Percentiles rank a stretch among this genome's conserved stretches.
Evolutionary conservation across 2,329 filamentous ascomycete species (phyloP).

Genomic region (Metarhizium rileyi): DNA sequence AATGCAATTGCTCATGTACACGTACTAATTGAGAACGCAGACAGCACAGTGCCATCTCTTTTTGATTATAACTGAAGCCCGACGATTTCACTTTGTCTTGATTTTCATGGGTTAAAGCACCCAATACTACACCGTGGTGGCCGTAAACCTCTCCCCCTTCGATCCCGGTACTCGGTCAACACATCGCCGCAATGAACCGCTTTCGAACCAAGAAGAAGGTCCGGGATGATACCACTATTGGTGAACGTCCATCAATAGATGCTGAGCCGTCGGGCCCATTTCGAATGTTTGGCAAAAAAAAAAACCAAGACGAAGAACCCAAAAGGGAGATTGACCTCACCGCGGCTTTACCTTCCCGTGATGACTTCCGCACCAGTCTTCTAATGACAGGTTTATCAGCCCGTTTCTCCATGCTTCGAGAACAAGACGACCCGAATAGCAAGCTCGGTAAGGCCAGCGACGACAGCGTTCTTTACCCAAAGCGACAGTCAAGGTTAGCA

Average conservation of each 20-base stretch:
- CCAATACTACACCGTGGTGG: not conserved
- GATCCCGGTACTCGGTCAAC: not conserved
- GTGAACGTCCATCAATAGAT: slow-evolving; percentile 42
- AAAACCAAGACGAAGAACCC: slow-evolving; percentile 42
- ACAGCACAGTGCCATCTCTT: not conserved
- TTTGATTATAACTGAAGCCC: not conserved
- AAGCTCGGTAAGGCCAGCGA: slow-evolving; percentile 91
- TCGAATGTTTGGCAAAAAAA: slow-evolving; percentile 47
- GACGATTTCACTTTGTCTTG: not conserved
- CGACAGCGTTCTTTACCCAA: slow-evolving; percentile 81
- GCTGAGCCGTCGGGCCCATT: slow-evolving; percentile 44
- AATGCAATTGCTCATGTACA: not conserved
- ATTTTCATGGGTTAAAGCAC: not conserved
- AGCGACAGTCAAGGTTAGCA: slow-evolving; percentile 66
- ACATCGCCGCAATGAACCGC: slow-evolving; percentile 49
- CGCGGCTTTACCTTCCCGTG: slow-evolving; percentile 64
- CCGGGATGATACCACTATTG: slow-evolving; percentile 42
- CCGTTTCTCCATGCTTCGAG: slow-evolving; percentile 91
- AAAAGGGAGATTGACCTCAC: slow-evolving; percentile 64
- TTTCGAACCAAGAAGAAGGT: slow-evolving; percentile 65
- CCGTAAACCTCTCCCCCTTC: no score
- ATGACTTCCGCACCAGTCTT: slow-evolving; percentile 91
- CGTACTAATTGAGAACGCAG: not conserved
- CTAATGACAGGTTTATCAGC: slow-evolving; percentile 93
- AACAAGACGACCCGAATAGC: slow-evolving; percentile 85